Percentiles rank a stretch among this genome's conserved stretches.
These are phyloP conservation scores for Begonia peltatifolia DNA, from an alignment of 306 rosid genomes.

Conservation along the genomic window DNA sequence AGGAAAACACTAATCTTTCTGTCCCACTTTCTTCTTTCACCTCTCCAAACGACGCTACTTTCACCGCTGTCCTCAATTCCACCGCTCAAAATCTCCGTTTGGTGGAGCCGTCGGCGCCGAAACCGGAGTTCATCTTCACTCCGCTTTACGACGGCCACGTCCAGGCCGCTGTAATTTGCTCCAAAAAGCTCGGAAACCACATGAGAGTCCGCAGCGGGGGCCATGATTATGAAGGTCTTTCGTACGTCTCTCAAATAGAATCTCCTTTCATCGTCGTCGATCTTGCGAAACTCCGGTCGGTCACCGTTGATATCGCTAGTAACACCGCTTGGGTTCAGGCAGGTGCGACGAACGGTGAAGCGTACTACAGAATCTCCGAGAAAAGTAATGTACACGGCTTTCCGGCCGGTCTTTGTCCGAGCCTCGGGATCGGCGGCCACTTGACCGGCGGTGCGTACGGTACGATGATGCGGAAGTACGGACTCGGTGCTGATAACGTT, in stretches of 20 bases:
- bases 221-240: constrained; percentile 81
- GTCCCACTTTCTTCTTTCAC: constrained; percentile 32
- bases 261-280: constrained; percentile 46
- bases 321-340: constrained; percentile 70
- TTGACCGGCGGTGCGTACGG: constrained; percentile 82
- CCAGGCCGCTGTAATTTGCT: constrained; percentile 47
- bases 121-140: constrained; percentile 56
- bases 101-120: constrained; percentile 41
- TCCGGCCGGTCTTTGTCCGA: constrained; percentile 77
- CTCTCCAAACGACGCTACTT: constrained; percentile 29
- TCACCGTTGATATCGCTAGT: constrained; percentile 24
- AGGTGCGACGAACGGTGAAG: constrained; percentile 68
- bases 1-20: not conserved
- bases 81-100: constrained; percentile 56
- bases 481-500: constrained; percentile 66
- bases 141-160: constrained; percentile 49
- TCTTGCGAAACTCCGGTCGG: constrained; percentile 37
- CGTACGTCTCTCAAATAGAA: constrained; percentile 44
- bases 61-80: constrained; percentile 37
- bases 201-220: constrained; percentile 65
- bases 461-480: constrained; percentile 66
- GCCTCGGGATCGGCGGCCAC: constrained; percentile 74
- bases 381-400: constrained; percentile 49
- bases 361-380: constrained; percentile 49
- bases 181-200: constrained; percentile 42